phyloP scores from a whole-genome alignment of 2,329 filamentous ascomycete genomes.

The Diaporthe aspalathi region DNA sequence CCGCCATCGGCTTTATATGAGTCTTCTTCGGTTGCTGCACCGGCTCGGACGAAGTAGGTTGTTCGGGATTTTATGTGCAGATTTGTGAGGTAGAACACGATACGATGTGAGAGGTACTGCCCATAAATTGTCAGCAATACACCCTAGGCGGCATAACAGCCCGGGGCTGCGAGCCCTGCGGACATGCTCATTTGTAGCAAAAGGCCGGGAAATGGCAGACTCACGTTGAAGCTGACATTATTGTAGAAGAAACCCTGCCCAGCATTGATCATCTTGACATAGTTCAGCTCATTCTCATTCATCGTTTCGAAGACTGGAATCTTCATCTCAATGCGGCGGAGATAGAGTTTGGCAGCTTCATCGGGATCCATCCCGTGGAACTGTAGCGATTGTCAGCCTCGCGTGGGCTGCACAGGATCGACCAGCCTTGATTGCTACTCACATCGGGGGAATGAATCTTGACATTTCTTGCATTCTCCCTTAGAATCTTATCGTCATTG shows the following conservation, averaged over 20 bases:
- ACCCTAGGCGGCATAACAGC: too few species aligned
- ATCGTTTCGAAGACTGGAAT: conserved; percentile 98
- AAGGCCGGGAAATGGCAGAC: background rate
- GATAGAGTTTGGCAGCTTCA: conserved; percentile 91
- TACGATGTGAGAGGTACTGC: conserved; percentile 88
- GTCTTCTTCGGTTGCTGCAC: conserved; percentile 83
- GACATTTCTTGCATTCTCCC: conserved; percentile 95
- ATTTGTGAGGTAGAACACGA: conserved; percentile 98
- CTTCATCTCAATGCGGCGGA: conserved; percentile 87
- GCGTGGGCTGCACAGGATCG: background rate
- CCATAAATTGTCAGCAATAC: background rate
- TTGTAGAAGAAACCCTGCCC: conserved; percentile 94
- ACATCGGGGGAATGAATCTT: conserved; percentile 98
- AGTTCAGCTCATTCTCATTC: conserved; percentile 93
- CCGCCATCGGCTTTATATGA: conserved; percentile 91
- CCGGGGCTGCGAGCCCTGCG: background rate
- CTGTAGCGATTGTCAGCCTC: conserved; percentile 53
- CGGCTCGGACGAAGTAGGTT: conserved; percentile 90
- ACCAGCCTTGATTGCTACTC: conserved; percentile 48
- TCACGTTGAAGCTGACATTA: conserved; percentile 86
- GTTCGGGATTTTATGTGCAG: conserved; percentile 95
- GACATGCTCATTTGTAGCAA: too few species aligned
- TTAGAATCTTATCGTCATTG: conserved; percentile 90
- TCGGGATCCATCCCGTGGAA: conserved; percentile 93
- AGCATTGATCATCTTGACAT: conserved; percentile 99